Evolutionary conservation across 495 filamentous ascomycete species (phyloP), one percentile per base, ranked within the genome.

Genomic region (Oidiodendron maius): DNA sequence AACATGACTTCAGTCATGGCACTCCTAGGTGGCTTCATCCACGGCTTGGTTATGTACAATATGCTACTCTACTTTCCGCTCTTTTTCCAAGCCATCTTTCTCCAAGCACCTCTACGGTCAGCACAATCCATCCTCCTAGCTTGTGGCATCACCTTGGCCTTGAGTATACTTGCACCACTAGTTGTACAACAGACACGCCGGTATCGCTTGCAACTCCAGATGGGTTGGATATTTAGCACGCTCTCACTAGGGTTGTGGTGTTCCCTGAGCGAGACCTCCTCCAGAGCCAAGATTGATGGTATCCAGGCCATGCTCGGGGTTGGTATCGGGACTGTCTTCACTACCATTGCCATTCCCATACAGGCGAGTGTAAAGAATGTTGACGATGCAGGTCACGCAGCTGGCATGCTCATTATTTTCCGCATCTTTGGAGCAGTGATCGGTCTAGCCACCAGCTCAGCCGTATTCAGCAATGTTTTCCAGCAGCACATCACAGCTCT

Each of bases 61-160:
- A 60, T 80, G 0, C 60, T 88, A 1, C 84, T 86, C 51, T 86
- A 82, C 37, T 57, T 84, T 20, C 72, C 83, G 0, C 61, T 89
- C 2, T 89, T 83, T 62, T 84, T 79, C 52, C 70, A 81, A 53
- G 78, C 76, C 11, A 73, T 84, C 30, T 76, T 80, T 52, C 70
- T 67, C 23, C 68, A 76, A 46, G 61, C 68, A 2, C 65, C 77
- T 1, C 74, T 80, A 37, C 48, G 79, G 11, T 64, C 80, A 1
- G 82, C 83, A 12, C 61, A 86, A 3, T 67, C 76, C 3, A 53
- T 86, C 3, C 70, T 86, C 49, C 79, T 81, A 0, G 64, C 70
- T 40, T 78, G 74, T 5, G 61, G 63, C 12, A 62, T 72, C 0
- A 64, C 73, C 1, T 57, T 72, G 3, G 63, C 69, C 8, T 64